Base-by-base conservation (phyloP, 495 filamentous ascomycete genomes). In the Sporormia fimetaria region DNA sequence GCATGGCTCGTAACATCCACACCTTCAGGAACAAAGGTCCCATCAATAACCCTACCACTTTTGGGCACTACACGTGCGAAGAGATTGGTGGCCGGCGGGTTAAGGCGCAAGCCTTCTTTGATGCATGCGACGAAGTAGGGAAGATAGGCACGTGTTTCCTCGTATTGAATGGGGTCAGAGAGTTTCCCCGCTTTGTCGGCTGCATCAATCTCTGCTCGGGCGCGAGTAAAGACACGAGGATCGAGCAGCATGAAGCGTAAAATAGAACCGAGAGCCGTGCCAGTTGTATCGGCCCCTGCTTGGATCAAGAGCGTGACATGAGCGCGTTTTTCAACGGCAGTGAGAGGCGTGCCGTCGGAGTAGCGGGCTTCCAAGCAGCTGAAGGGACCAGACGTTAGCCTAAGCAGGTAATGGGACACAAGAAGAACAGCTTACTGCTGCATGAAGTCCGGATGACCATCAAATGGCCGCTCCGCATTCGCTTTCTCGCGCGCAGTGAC, bases 231-330 rank as follows among this genome's bases (percentile, higher is more conserved):
- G n/a, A n/a, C n/a, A n/a, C n/a, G n/a, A n/a, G n/a, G n/a, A n/a
- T n/a, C n/a, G n/a, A n/a, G n/a, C n/a, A n/a, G n/a, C n/a, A 73
- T 54, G 47, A 73, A 67, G 51, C 71, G 65, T 45, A 80, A 63
- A 47, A 67, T 70, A 35, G 66, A 70, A 42, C 73, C 68, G 48
- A 80, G 67, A 2, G 71, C 69, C 3, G 67, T 68, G 18, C 74
- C 74, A 3, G 72, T 79, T 12, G 76, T 78, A 52, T 80, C 76
- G n/a, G 74, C 71, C 33, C 75, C 76, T 2, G 74, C 76, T 38
- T 49, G 45, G 21, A 49, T 49, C 8, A 49, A 39, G 1, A 49
- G 45, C 2, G 45, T 49, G 6, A 49, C 45, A 16, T 49, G 45
- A 4, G 45, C 45, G 14, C 45, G 45, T 28, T 43, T 49, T 43